Conservation (phyloP, 345 rosid species). For the Gossypium longicalyx region DNA sequence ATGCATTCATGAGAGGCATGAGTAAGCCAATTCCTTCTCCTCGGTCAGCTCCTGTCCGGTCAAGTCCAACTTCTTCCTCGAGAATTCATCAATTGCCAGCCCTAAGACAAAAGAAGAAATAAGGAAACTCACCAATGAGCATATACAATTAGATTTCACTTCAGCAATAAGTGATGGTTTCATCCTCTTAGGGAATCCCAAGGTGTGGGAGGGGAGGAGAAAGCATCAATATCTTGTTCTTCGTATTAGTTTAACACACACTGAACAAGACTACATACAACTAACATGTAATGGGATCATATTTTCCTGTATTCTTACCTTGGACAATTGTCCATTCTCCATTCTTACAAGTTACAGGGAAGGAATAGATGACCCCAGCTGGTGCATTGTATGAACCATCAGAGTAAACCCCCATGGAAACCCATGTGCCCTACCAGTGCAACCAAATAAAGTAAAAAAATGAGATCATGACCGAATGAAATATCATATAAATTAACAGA, state of each 20-base stretch:
- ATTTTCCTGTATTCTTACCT: conserved; percentile 42
- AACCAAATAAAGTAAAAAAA: conserved; percentile 1
- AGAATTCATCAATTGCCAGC: conserved; percentile 73
- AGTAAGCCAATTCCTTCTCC: conserved; percentile 96
- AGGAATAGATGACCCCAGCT: conserved; percentile 91
- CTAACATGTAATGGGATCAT: neutral
- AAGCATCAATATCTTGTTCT: neutral
- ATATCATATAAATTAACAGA: neutral
- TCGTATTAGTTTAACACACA: neutral
- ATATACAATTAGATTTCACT: neutral
- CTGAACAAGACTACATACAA: neutral
- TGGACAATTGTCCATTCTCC: conserved; percentile 96
- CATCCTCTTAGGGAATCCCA: neutral
- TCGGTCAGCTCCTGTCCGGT: conserved; percentile 84
- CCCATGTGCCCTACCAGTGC: conserved; percentile 73
- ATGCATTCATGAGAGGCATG: conserved; percentile 65
- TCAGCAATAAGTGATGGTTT: too few species aligned
- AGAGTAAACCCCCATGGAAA: conserved; percentile 97
- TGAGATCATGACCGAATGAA: neutral
- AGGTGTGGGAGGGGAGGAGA: neutral
- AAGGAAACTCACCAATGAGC: neutral
- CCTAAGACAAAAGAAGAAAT: conserved; percentile 32
- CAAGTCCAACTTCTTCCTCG: conserved; percentile 92
- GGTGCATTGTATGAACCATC: conserved; percentile 98
- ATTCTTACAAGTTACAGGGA: conserved; percentile 78